Evolutionary conservation across 1,284 basidiomycete species (phyloP), one percentile per base, ranked within the genome.

Genomic region (Microbotryum silenes-acaulis): DNA sequence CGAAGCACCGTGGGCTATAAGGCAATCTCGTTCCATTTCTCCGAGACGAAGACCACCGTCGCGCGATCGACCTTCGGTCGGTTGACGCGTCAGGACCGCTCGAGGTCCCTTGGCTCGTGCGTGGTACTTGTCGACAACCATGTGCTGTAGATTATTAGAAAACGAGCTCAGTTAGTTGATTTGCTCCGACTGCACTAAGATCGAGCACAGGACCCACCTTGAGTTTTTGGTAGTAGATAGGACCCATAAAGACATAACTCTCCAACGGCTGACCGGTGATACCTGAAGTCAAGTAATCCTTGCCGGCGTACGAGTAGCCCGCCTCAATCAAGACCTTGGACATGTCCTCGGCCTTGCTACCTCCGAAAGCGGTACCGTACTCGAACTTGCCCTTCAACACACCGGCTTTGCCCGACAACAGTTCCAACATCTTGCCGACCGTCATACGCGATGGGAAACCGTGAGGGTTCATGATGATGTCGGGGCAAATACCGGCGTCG

Each of bases 391-490:
- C 91, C 54, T 81, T 81, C 56, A 96, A 77, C 27, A 94, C 90
- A n/a, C 92, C 91, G 21, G 79, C 79, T 81, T 97, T 97, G 58
- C 96, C 94, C n/a, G 91, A 88, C 23, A 99, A 79, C 27, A 97
- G 80, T 77, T 99, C 96, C 62, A 99, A 96, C 96, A 99, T 98
- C 79, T 99, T 98, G 52, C 96, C 96, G 47, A 98, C 96, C 42
- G 96, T 97, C 94, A 99, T 99, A 59, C 96, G 91, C 60, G 91
- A 96, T 2, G 96, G 96, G 82, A 99, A 98, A 73, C 96, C 96
- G 77, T 99, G 96, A 4, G 96, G 96, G 75, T 99, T 99, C 94
- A 99, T 98, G 79, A 99, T 97, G 23, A 94, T 91, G 77, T 98
- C 96, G 85, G 78, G 58, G 73, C 84, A 87, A 70, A 97, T 94